phyloP scores from a whole-genome alignment of 179 eudicot species.

The Kewa caespitosa region DNA sequence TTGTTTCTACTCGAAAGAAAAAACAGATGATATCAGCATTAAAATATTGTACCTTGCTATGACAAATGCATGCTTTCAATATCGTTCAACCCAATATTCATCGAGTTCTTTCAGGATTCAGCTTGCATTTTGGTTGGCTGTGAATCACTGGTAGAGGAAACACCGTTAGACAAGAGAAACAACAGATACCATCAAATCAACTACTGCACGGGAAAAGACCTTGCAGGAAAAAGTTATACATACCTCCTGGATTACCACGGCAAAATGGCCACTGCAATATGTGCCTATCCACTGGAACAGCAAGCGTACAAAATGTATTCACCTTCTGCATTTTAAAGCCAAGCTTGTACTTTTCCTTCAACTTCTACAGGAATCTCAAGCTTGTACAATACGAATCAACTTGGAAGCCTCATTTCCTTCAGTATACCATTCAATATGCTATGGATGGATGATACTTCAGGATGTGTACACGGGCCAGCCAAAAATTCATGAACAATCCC shows the following conservation, averaged over 20 bases:
- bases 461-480: constrained; percentile 37
- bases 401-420: constrained; percentile 35
- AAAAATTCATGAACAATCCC: constrained; percentile 59
- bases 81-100: no score
- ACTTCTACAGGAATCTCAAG: no score
- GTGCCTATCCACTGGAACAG: neutral
- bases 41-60: no score
- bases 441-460: constrained; percentile 24
- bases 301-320: constrained; percentile 8
- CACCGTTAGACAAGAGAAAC: neutral
- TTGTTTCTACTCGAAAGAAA: no score
- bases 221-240: neutral
- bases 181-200: neutral
- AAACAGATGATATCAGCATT: no score
- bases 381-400: neutral
- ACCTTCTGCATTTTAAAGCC: neutral
- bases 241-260: neutral
- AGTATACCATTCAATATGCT: constrained; percentile 30
- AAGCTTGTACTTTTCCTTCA: neutral
- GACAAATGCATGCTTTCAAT: no score
- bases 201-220: neutral
- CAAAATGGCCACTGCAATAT: neutral
- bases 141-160: neutral
- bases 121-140: neutral
- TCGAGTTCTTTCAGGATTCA: neutral